These are phyloP conservation scores for Rugonectria rugulosa DNA, from an alignment of 2,329 filamentous ascomycete species.

Conservation along the genomic window DNA sequence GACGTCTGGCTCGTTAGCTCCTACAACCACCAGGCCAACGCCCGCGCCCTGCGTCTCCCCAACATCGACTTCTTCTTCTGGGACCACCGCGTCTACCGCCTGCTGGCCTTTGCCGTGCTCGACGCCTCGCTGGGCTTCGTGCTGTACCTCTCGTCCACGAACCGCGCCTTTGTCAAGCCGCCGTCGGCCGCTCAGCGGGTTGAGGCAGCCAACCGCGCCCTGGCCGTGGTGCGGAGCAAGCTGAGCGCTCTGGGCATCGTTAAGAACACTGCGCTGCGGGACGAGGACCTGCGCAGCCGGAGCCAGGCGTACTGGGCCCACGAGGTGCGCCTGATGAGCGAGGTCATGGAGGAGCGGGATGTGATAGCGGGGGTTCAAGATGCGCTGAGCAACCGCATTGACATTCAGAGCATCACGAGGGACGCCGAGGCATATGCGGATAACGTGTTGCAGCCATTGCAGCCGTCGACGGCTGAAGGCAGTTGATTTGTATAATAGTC, in stretches of 20 bases:
- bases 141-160: slow-evolving; percentile 80
- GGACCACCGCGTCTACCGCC: slow-evolving; percentile 69
- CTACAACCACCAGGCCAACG: slow-evolving; percentile 72
- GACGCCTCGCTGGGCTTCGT: slow-evolving; percentile 70
- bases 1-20: slow-evolving; percentile 72
- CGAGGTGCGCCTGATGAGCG: slow-evolving; percentile 75
- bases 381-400: slow-evolving; percentile 69
- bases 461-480: slow-evolving; percentile 29
- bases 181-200: slow-evolving; percentile 71
- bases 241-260: slow-evolving; percentile 77
- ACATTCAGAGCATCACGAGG: slow-evolving; percentile 65
- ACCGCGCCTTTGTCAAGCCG: slow-evolving; percentile 75
- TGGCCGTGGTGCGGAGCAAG: slow-evolving; percentile 70
- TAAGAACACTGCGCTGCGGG: slow-evolving; percentile 79
- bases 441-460: slow-evolving; percentile 48
- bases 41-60: slow-evolving; percentile 64
- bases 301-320: slow-evolving; percentile 81
- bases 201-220: slow-evolving; percentile 61
- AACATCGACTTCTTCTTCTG: slow-evolving; percentile 78
- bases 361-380: slow-evolving; percentile 76
- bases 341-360: slow-evolving; percentile 80
- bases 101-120: slow-evolving; percentile 67
- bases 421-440: slow-evolving; percentile 71
- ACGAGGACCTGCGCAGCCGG: slow-evolving; percentile 72
- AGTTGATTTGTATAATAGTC: slow-evolving; percentile 19